phyloP scores from a whole-genome alignment of 1,284 basidiomycete genomes.

The Pyrrhoderma lamaoense region DNA sequence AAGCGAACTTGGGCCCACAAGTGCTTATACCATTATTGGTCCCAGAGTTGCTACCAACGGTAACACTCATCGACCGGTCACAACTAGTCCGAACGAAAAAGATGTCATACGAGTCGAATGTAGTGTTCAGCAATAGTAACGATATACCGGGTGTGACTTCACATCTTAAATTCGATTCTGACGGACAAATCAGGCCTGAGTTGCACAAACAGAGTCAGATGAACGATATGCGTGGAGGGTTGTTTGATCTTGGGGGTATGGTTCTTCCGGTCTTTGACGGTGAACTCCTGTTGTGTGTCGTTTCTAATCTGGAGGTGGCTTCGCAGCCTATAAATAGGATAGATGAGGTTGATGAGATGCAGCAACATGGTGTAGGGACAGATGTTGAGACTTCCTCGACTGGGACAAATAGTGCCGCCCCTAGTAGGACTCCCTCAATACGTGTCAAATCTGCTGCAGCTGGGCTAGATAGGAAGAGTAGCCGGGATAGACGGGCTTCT shows the following conservation, averaged over 20 bases:
- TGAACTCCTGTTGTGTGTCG: constrained; percentile 62
- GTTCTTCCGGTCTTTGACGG: constrained; percentile 67
- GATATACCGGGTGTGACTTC: constrained; percentile 20
- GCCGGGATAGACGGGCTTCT: constrained; percentile 65
- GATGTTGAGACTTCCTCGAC: not conserved
- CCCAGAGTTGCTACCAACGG: constrained; percentile 59
- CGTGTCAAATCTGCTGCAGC: constrained; percentile 65
- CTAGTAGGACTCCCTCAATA: constrained; percentile 60
- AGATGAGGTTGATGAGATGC: constrained; percentile 68
- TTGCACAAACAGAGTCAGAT: not conserved
- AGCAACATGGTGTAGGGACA: constrained; percentile 31
- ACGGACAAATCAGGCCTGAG: constrained; percentile 6
- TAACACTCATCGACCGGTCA: constrained; percentile 59
- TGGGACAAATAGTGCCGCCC: constrained; percentile 20
- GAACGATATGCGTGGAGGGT: constrained; percentile 12
- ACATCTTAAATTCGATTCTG: constrained; percentile 25
- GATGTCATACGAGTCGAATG: constrained; percentile 13
- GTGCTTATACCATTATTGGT: constrained; percentile 64
- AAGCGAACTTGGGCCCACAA: constrained; percentile 27
- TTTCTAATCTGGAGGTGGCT: constrained; percentile 36
- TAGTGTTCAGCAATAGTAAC: constrained; percentile 37
- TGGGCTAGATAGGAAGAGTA: constrained; percentile 64
- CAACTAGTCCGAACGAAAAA: constrained; percentile 43
- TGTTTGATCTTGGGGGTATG: constrained; percentile 52
- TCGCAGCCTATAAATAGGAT: constrained; percentile 55